Percentiles rank a stretch among this genome's conserved stretches.
Conservation (phyloP, 306 rosid species). For the Herpetospermum pedunculosum region DNA sequence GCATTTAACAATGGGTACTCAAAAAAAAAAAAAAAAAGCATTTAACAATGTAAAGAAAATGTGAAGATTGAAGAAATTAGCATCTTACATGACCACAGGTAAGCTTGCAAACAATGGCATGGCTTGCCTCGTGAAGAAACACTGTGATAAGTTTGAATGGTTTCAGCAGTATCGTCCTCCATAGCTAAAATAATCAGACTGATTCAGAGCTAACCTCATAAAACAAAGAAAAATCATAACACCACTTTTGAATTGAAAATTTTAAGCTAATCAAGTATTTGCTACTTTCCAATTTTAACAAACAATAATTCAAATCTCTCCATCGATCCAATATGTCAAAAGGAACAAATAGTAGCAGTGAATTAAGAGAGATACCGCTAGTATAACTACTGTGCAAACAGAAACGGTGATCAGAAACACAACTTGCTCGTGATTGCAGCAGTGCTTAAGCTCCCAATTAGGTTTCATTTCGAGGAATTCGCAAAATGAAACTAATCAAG, state of each 20-base stretch:
- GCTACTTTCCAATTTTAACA: neutral
- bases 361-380: constrained; percentile 30
- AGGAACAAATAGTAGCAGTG: neutral
- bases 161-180: constrained; percentile 80
- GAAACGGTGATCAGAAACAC: constrained; percentile 45
- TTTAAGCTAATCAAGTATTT: neutral
- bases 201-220: neutral
- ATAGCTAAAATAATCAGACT: constrained; percentile 37
- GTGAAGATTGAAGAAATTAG: neutral
- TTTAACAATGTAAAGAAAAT: neutral
- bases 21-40: no score
- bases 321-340: neutral
- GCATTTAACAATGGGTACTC: neutral
- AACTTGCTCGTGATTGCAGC: constrained; percentile 77
- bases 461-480: constrained; percentile 26
- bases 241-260: neutral
- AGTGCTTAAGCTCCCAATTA: constrained; percentile 82
- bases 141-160: constrained; percentile 95
- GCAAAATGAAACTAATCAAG: no score
- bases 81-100: constrained; percentile 72
- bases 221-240: neutral
- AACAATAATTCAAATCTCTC: neutral
- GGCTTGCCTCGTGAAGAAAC: constrained; percentile 87
- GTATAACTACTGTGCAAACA: constrained; percentile 66
- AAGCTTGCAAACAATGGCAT: constrained; percentile 86